Evolutionary conservation across 2,329 filamentous ascomycete genomes (phyloP).

Genomic region (Didymella arachidicola): DNA sequence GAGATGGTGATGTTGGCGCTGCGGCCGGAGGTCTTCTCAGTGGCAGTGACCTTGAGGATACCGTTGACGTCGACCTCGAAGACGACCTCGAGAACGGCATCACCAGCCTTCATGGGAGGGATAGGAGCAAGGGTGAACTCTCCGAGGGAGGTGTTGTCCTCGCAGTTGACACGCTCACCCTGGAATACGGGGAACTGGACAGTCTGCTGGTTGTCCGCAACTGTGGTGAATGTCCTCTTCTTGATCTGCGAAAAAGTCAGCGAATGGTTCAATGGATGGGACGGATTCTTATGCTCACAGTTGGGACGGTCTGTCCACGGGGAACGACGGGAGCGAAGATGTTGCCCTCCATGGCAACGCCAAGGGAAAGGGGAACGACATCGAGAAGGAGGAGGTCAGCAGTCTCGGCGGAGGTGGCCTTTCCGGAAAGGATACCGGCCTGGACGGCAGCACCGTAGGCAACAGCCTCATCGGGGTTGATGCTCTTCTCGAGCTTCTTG

Average conservation of each 20-base stretch:
- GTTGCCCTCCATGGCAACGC: constrained; percentile 99
- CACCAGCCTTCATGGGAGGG: constrained; percentile 87
- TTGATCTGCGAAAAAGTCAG: constrained; percentile 60
- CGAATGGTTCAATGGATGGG: neutral
- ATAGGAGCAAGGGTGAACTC: constrained; percentile 95
- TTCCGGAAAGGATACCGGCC: constrained; percentile 97
- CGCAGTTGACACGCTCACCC: constrained; percentile 97
- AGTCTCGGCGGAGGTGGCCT: constrained; percentile 95
- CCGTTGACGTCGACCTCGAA: constrained; percentile 99
- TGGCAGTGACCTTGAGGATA: constrained; percentile 99
- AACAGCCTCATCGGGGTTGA: constrained; percentile 99
- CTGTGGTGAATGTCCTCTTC: constrained; percentile 61
- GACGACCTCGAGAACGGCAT: constrained; percentile 95
- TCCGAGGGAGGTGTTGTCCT: constrained; percentile 96
- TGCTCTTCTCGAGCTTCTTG: constrained; percentile 99
- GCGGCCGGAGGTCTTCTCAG: constrained; percentile 97
- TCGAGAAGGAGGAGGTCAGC: constrained; percentile 94
- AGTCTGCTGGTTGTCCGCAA: constrained; percentile 51
- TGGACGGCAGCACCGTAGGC: constrained; percentile 98
- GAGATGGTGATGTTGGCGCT: constrained; percentile 99
- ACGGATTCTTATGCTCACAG: constrained; percentile 37
- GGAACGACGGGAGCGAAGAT: constrained; percentile 95
- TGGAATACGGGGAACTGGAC: constrained; percentile 94
- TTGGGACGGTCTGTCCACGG: constrained; percentile 67
- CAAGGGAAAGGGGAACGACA: constrained; percentile 93